Conservation (phyloP, 164 flowering plant species). For the Platanus orientalis region DNA sequence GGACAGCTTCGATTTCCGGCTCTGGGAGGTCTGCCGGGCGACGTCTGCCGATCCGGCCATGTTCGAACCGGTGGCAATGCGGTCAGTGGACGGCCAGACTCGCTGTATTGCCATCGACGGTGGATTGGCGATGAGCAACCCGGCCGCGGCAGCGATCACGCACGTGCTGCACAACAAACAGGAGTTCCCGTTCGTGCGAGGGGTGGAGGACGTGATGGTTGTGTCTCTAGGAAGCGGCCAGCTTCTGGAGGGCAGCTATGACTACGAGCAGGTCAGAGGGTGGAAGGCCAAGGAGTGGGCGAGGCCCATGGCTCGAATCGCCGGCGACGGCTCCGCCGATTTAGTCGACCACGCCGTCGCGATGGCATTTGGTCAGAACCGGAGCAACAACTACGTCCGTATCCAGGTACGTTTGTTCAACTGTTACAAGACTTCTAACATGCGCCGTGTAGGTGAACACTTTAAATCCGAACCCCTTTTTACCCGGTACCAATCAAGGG, state of each 20-base stretch:
- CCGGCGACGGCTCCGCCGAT: slow-evolving; percentile 22
- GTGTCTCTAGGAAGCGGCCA: slow-evolving; percentile 25
- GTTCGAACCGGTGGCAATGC: slow-evolving; percentile 12
- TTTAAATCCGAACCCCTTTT: no score
- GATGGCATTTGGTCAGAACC: slow-evolving; percentile 19
- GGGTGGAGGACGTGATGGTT: slow-evolving; percentile 26
- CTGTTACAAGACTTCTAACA: no score
- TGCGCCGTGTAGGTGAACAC: no score
- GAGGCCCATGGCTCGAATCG: slow-evolving; percentile 11
- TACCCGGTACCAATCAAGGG: no score
- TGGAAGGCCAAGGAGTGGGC: slow-evolving; percentile 1
- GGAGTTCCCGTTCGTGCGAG: slow-evolving; percentile 25
- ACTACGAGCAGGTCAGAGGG: neutral
- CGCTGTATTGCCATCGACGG: slow-evolving; percentile 21
- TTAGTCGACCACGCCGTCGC: slow-evolving; percentile 23
- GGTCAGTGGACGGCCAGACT: slow-evolving; percentile 23
- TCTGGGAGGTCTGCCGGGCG: neutral
- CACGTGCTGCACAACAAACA: slow-evolving; percentile 30
- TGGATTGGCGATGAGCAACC: slow-evolving; percentile 24
- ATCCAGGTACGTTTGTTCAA: slow-evolving; percentile 25
- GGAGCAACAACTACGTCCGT: slow-evolving; percentile 17
- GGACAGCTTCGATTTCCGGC: neutral
- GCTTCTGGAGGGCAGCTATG: neutral
- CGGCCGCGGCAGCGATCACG: slow-evolving; percentile 31
- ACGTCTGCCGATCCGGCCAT: neutral